phyloP scores from a whole-genome alignment of 352 stramenopile genomes.

The Peronospora farinosa region DNA sequence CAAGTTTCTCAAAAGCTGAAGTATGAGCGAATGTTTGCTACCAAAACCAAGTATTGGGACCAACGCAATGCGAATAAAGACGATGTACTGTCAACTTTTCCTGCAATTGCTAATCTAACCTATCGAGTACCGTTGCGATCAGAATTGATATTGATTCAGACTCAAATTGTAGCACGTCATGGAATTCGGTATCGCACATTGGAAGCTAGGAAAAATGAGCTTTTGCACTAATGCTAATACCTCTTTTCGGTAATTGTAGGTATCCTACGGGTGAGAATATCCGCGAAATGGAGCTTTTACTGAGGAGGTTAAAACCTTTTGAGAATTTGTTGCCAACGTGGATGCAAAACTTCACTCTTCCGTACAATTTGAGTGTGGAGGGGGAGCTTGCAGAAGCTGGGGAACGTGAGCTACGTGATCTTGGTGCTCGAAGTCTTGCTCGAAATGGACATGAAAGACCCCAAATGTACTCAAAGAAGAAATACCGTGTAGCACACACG shows the following conservation, averaged over 20 bases:
- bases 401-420: conserved; percentile 29
- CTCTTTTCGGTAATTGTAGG: conserved; percentile 9
- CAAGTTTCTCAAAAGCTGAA: conserved; percentile 1
- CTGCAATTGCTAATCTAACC: not conserved
- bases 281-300: conserved; percentile 38
- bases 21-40: conserved; percentile 42
- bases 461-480: conserved; percentile 27
- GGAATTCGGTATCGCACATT: conserved; percentile 37
- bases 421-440: conserved; percentile 26
- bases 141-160: conserved; percentile 48
- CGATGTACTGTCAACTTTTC: conserved; percentile 2
- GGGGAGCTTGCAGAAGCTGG: conserved; percentile 39
- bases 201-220: not conserved
- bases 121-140: conserved; percentile 4
- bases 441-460: conserved; percentile 21
- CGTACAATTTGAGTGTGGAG: conserved; percentile 54
- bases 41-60: conserved; percentile 55
- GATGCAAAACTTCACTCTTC: conserved; percentile 57
- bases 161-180: conserved; percentile 54
- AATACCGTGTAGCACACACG: conserved; percentile 50
- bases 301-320: conserved; percentile 40
- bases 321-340: conserved; percentile 35
- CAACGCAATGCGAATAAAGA: conserved; percentile 18
- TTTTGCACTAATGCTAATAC: not conserved
- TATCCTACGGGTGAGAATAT: conserved; percentile 56